Base-by-base conservation (phyloP, 208 protist genomes). In the Acanthamoeba lenticulata region DNA sequence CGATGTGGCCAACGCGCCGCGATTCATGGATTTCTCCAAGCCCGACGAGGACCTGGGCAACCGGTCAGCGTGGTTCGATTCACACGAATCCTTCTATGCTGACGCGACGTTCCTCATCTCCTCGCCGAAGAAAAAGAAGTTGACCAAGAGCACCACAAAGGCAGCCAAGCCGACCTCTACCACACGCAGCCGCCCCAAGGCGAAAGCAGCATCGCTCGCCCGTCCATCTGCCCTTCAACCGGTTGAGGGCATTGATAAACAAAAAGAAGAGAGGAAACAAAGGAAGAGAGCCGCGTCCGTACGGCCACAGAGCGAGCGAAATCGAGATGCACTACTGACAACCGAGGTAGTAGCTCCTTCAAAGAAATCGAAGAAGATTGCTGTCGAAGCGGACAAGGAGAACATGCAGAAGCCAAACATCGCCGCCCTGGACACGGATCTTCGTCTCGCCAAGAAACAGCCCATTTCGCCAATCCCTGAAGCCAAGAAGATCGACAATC, bases 1-100 rank as follows among this genome's bases (percentile, higher is more conserved):
- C 65, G 65, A 9, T 0, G 34, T 74, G 29, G 15, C 32, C 40
- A 38, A 55, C 44, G 74, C 74, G 0, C 74, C 74, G 17, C 74
- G 74, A 29, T 85, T 38, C 27, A 42, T 85, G 29, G 74, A 85
- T 55, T 85, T 85, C 42, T 19, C 36, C 44, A 29, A 55, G 13
- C 27, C 47, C 5, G 44, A 57, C 29, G 72, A 83, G 40, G 24
- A 45, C 32, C 0, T 1, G 19, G 44, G 42, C 3, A 55, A 85
- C 44, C 24, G 17, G 17, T 85, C 74, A 42, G 74, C 74, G 3
- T 85, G 74, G 74, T 85, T 85, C 44, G 74, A 85, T 21, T 85
- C 74, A 29, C 74, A 55, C 44, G 74, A 85, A 42, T 85, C 74
- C 36, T 85, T 85, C 74, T 85, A 45, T 34, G 74, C 74, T 29